Percentiles rank a stretch among this genome's conserved stretches.
Evolutionary conservation across 805 yeast genomes (phyloP).

Genomic region (Kodamaea lidongshanica): DNA sequence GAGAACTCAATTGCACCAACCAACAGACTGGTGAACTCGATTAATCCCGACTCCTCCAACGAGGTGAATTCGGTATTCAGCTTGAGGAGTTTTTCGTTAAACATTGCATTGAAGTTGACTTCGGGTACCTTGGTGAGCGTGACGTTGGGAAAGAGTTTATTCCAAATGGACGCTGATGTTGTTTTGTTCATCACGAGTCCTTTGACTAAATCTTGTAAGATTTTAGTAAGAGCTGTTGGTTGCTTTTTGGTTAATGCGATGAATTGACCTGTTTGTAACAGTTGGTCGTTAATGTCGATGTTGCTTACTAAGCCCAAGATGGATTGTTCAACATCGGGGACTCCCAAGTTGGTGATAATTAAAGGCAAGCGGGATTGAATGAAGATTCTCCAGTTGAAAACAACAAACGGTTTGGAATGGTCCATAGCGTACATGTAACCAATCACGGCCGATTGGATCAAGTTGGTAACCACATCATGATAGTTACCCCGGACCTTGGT

Average conservation of each 20-base stretch:
- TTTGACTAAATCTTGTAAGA: slow-evolving; percentile 24
- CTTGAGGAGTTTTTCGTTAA: slow-evolving; percentile 27
- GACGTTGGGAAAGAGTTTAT: slow-evolving; percentile 19
- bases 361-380: slow-evolving; percentile 25
- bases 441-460: slow-evolving; percentile 17
- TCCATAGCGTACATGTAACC: slow-evolving; percentile 15
- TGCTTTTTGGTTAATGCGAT: too few species aligned
- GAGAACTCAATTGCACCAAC: slow-evolving; percentile 19
- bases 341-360: slow-evolving; percentile 16
- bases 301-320: too few species aligned
- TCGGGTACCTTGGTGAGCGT: slow-evolving; percentile 3
- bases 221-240: too few species aligned
- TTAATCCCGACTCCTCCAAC: slow-evolving; percentile 33
- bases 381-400: slow-evolving; percentile 32
- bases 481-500: too few species aligned
- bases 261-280: slow-evolving; percentile 2
- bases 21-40: slow-evolving; percentile 21
- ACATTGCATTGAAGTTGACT: slow-evolving; percentile 9
- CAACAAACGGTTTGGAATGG: slow-evolving; percentile 19
- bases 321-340: slow-evolving; percentile 4
- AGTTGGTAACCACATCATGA: slow-evolving; percentile 9
- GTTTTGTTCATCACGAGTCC: slow-evolving; percentile 26
- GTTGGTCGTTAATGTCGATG: neutral
- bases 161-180: slow-evolving; percentile 20
- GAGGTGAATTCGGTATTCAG: slow-evolving; percentile 36